Base-by-base conservation (phyloP, 345 rosid genomes). In the Eutrema heterophyllum region DNA sequence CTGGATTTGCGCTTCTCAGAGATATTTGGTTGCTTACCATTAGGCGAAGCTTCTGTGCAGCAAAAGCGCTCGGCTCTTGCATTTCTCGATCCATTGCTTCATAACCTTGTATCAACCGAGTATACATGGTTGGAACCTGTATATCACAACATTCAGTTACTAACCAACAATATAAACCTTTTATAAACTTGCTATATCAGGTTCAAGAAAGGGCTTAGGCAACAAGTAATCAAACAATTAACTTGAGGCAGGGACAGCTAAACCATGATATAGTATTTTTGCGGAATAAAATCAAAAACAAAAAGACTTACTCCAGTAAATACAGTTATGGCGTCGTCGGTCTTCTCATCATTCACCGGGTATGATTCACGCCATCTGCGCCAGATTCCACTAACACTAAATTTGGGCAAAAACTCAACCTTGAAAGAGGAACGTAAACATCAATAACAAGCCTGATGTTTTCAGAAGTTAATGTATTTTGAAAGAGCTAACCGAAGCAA, bases 41-140 rank as follows among this genome's bases (percentile, higher is more conserved):
- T 58, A 95, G 84, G 48, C 96, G 92, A 84, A 95, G 87, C 69
- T 82, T 83, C 71, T 80, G 79, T 30, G 97, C 96, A 67, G 96
- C 92, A 68, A 78, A 82, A 59, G 96, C 92, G 43, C 97, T 88
- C 9, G 81, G 76, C 61, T 80, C 80, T 78, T 95, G 87, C 67
- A 81, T 80, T 66, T 85, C 92, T 64, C 79, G 67, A 45, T 88
- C 97, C 98, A 95, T 90, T 78, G 89, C 84, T 79, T 88, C 92
- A 77, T 92, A 92, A 49, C 98, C 99, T 95, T 95, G 97, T 83
- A 95, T 95, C 75, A 95, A 76, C 61, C 98, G 87, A 39, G 91
- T 83, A 70, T 95, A 92, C 91, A 95, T 95, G 45, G 99, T 95
- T 46, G 99, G 99, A 68, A 95, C 99, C 99, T 95, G 77, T 26